Evolutionary conservation across 2,329 filamentous ascomycete genomes (phyloP), one percentile per base, ranked within the genome.

Genomic region (Alternaria sp.): DNA sequence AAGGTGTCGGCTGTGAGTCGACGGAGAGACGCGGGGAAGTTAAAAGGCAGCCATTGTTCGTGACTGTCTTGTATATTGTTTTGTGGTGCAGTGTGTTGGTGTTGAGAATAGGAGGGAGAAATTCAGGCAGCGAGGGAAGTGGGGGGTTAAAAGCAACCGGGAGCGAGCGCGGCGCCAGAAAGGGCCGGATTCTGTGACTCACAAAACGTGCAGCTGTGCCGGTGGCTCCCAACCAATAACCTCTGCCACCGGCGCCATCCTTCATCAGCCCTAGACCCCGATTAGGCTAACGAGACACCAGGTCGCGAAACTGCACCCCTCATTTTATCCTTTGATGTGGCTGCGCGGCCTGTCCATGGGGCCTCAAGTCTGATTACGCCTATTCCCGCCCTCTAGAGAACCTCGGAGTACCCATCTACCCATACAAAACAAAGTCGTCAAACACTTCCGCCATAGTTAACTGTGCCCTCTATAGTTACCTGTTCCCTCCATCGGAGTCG

Each of bases 31-130:
- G 62, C 61, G 67, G 61, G 68, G 60, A 62, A 66, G 57, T 68
- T 74, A 79, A 62, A 76, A 78, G 74, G 67, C 75, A 75, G 75
- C 75, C 76, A 78, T 78, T 77, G 40, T 51, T 72, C 36, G 54
- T 70, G 70, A 71, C 69, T 75, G 72, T 75, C 72, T 72, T 66
- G 45, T 60, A 50, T 67, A 49, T 70, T 28, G 60, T 40, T 56
- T 57, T 55, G 61, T 66, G 57, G 54, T 60, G 67, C 61, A 60
- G 62, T 58, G 45, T 66, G 63, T 53, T 67, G 61, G 58, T 62
- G 54, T 59, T 59, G 37, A 17, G 44, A 40, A 61, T 57, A 63
- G 60, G 68, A 61, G 64, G 67, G 62, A 66, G 63, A 64, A 69
- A 69, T 65, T 69, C 67, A 71, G 72, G 72, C 72, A 71, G 68